A percentile compares a stretch with the other conserved stretches of the same genome.
Evolutionary conservation across 108 stramenopile species (phyloP).

Genomic region (Mediolabrus comicus): DNA sequence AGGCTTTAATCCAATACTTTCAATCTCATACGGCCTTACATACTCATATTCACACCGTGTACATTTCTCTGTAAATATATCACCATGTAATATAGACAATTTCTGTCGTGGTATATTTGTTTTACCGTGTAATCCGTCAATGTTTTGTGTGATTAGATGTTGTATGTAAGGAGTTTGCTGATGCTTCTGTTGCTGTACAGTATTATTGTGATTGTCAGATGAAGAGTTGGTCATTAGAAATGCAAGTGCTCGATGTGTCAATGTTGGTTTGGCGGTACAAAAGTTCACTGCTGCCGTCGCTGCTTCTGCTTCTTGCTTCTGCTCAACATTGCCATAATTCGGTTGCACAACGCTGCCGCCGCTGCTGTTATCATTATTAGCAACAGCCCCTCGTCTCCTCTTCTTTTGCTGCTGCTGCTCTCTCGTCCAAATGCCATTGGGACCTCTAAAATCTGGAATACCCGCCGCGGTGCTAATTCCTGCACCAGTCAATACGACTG

Average conservation of each 20-base stretch:
- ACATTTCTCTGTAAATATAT: conserved; percentile 89
- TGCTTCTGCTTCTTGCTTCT: neutral
- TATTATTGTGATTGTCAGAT: neutral
- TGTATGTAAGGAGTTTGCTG: conserved; percentile 5
- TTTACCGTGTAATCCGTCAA: conserved; percentile 87
- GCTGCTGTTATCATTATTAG: conserved; percentile 4
- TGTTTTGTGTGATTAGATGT: conserved; percentile 85
- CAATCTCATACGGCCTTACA: conserved; percentile 75
- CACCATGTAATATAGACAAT: conserved; percentile 78
- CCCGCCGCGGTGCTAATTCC: conserved; percentile 90
- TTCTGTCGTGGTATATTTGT: conserved; percentile 61
- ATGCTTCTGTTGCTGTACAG: no score
- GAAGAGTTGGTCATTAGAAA: conserved; percentile 37
- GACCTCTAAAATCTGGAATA: conserved; percentile 97
- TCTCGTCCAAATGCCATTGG: conserved; percentile 90
- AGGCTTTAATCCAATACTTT: conserved; percentile 74
- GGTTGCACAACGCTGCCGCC: neutral
- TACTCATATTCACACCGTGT: conserved; percentile 65
- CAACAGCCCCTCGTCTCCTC: neutral
- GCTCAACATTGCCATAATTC: neutral
- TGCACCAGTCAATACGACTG: conserved; percentile 93
- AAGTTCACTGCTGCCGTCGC: neutral
- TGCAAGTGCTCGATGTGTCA: conserved; percentile 68
- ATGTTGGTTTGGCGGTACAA: conserved; percentile 9
- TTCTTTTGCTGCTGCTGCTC: conserved; percentile 54